Conservation (phyloP, 805 yeast species). For the Saccharomycopsis babjevae region DNA sequence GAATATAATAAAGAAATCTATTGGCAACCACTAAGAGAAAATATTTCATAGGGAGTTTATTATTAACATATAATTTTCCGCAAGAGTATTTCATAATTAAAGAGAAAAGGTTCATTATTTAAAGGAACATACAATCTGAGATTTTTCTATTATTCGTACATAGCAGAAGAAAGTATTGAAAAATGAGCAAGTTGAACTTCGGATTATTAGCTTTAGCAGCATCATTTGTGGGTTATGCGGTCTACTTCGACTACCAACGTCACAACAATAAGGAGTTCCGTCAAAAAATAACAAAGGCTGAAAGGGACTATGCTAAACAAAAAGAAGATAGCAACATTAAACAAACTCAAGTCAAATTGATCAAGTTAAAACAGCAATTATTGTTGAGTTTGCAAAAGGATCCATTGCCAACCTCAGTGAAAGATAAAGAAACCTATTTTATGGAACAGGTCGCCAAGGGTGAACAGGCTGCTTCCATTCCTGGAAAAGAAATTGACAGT, state of each 20-base stretch:
- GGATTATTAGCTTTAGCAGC: constrained; percentile 37
- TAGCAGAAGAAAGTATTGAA: background rate
- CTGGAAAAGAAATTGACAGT: constrained; percentile 66
- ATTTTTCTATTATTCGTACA: background rate
- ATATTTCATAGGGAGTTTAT: too few relatives aligned
- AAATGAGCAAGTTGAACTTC: constrained; percentile 17
- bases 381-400: constrained; percentile 52
- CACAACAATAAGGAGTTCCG: constrained; percentile 78
- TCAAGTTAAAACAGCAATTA: constrained; percentile 51
- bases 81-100: background rate
- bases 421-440: constrained; percentile 69
- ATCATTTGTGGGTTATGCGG: constrained; percentile 61
- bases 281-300: constrained; percentile 53
- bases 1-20: background rate
- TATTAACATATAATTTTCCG: background rate
- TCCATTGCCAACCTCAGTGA: constrained; percentile 65
- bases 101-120: background rate
- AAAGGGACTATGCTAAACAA: constrained; percentile 49
- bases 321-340: constrained; percentile 45
- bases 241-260: constrained; percentile 88
- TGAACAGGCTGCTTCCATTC: constrained; percentile 62
- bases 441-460: constrained; percentile 77
- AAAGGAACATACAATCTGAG: background rate
- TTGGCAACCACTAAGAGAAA: background rate
- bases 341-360: constrained; percentile 50